Conservation (phyloP, 148 eudicot genomes). For the Rhododendron ovatum region DNA sequence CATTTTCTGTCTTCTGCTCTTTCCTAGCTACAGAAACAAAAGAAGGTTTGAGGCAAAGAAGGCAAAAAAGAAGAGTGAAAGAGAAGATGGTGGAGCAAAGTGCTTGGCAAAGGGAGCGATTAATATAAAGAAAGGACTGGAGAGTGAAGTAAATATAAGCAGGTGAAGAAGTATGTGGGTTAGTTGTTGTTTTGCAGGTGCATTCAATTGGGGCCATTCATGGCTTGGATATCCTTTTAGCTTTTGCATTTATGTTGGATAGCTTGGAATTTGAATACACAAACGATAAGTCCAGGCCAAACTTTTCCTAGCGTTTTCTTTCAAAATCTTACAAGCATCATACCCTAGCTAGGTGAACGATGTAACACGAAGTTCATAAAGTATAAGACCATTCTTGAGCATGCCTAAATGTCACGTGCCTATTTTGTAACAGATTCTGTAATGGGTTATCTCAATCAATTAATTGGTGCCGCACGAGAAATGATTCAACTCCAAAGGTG, state of each 20-base stretch:
- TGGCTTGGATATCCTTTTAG: background rate
- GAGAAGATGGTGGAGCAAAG: background rate
- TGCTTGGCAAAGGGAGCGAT: slow-evolving; percentile 12
- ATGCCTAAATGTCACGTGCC: background rate
- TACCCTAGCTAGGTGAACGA: background rate
- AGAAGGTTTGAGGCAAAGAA: background rate
- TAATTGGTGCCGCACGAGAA: no score
- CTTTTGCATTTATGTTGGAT: background rate
- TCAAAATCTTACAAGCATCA: background rate
- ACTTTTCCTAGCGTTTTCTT: background rate
- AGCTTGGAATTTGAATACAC: background rate
- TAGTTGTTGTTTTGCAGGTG: slow-evolving; percentile 52
- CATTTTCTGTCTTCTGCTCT: slow-evolving; percentile 5
- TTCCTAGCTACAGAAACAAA: background rate
- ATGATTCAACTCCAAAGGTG: no score
- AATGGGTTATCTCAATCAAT: no score
- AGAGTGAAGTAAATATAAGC: slow-evolving; percentile 45
- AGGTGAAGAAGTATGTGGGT: slow-evolving; percentile 52
- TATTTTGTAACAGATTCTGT: background rate
- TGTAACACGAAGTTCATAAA: background rate
- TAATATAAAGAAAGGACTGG: slow-evolving; percentile 28
- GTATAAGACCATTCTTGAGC: background rate
- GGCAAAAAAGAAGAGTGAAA: background rate
- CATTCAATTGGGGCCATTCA: slow-evolving; percentile 36
- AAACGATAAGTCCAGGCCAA: background rate